phyloP scores from a whole-genome alignment of 73 alveolate species.

The Symbiodinium natans region DNA sequence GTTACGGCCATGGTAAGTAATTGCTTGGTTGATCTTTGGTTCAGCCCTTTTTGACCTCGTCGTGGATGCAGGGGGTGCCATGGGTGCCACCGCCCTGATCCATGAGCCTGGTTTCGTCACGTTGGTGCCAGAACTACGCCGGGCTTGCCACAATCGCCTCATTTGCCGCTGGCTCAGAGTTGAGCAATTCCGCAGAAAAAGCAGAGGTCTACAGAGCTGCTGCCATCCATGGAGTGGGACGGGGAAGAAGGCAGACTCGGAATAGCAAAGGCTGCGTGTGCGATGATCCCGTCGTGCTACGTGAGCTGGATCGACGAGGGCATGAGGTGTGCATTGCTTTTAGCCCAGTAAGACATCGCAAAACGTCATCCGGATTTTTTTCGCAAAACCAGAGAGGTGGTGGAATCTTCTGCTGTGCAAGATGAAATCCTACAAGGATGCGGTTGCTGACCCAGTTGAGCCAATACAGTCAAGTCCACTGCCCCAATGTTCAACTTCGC shows the following conservation, averaged over 20 bases:
- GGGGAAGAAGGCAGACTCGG: no score
- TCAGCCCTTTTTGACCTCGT: neutral
- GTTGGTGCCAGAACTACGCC: neutral
- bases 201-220: no score
- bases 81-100: neutral
- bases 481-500: neutral
- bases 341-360: neutral
- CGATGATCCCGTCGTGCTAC: slow-evolving; percentile 45
- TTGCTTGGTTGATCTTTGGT: neutral
- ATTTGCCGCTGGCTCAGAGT: neutral
- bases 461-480: neutral
- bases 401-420: slow-evolving; percentile 5
- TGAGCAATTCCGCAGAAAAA: no score
- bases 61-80: neutral
- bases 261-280: slow-evolving; percentile 29
- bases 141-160: neutral
- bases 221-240: no score
- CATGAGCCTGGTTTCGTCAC: neutral
- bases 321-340: neutral
- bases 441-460: neutral
- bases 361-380: neutral
- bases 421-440: neutral
- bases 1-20: no score
- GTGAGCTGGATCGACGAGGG: neutral
- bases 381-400: neutral